Conservation (phyloP, 169 alveolate genomes). For the Eimeria necatrix region DNA sequence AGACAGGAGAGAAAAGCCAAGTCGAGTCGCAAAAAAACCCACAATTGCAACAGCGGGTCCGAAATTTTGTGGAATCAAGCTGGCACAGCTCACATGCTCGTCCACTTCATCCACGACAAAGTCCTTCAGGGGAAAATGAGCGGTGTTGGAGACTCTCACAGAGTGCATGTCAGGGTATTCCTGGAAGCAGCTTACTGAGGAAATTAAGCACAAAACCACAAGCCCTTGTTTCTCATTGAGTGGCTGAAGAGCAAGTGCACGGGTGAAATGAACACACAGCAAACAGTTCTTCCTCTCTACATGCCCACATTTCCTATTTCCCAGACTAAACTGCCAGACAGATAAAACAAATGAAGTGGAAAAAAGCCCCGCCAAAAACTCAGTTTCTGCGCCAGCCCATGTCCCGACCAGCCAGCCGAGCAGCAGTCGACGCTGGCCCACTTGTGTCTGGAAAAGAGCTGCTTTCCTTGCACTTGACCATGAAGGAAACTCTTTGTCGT, state of each 20-base stretch:
- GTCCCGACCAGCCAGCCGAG: not conserved
- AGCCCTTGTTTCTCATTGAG: no score
- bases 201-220: not conserved
- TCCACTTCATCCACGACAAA: not conserved
- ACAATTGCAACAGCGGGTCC: not conserved
- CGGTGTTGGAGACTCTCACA: constrained; percentile 15
- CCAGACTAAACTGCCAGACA: no score
- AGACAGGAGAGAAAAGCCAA: no score
- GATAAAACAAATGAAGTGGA: no score
- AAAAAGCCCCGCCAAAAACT: no score
- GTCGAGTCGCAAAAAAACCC: not conserved
- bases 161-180: constrained; percentile 7
- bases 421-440: not conserved
- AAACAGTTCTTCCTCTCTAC: no score
- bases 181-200: constrained; percentile 16
- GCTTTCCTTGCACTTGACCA: not conserved
- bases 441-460: constrained; percentile 14
- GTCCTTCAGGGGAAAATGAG: constrained; percentile 30
- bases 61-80: not conserved
- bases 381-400: no score
- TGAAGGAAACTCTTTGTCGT: constrained; percentile 49
- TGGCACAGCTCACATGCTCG: constrained; percentile 22
- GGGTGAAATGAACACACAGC: no score
- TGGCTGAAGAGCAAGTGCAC: no score
- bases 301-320: no score